Conservation (phyloP, 495 filamentous ascomycete genomes). For the Penicillium argentinense region DNA sequence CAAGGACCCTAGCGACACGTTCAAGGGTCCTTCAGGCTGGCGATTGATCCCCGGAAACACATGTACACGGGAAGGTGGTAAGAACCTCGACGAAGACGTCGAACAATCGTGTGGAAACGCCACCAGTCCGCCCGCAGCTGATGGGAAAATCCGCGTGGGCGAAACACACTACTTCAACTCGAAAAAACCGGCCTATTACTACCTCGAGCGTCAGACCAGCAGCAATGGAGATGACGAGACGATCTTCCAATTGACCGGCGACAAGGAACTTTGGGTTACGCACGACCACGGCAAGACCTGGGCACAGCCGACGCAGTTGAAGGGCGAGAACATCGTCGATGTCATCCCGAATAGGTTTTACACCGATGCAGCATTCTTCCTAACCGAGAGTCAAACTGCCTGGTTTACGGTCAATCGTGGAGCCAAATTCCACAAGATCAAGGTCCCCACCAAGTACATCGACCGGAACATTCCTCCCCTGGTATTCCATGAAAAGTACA, state of each 20-base stretch:
- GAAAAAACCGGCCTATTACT: constrained; percentile 63
- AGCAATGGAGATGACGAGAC: constrained; percentile 73
- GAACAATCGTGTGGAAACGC: constrained; percentile 53
- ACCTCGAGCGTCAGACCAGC: constrained; percentile 75
- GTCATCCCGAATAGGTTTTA: constrained; percentile 76
- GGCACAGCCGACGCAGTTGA: constrained; percentile 54
- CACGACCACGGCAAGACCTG: constrained; percentile 86
- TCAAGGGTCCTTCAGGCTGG: constrained; percentile 83
- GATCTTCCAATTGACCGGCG: constrained; percentile 71
- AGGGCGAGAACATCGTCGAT: constrained; percentile 59
- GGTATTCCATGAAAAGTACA: constrained; percentile 76
- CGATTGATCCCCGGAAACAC: constrained; percentile 88
- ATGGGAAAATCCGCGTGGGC: constrained; percentile 59
- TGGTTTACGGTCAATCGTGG: constrained; percentile 79
- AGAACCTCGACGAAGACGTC: constrained; percentile 43
- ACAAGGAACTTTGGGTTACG: constrained; percentile 65
- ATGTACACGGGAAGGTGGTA: constrained; percentile 62
- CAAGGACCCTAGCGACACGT: constrained; percentile 64
- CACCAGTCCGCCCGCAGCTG: constrained; percentile 45
- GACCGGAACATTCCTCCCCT: constrained; percentile 48
- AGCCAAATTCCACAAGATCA: constrained; percentile 63
- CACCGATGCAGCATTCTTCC: constrained; percentile 81
- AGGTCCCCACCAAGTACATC: constrained; percentile 48
- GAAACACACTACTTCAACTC: constrained; percentile 56
- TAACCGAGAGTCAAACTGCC: constrained; percentile 66